Evolutionary conservation across 169 alveolate species (phyloP).

Genomic region (Plasmodium vivax): DNA sequence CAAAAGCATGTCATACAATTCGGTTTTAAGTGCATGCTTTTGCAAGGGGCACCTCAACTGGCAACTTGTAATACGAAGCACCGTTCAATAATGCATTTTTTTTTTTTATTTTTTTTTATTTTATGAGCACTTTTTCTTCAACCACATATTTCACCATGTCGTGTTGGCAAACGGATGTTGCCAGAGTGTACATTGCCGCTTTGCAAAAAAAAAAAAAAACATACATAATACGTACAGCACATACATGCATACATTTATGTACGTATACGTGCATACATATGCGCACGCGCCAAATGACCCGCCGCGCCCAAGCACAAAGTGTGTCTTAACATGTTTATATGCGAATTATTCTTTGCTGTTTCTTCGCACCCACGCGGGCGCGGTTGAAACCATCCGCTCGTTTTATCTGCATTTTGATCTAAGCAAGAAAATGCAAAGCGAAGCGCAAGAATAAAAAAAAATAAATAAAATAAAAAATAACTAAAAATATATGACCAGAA

Average conservation of each 20-base stretch:
- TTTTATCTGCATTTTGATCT: neutral
- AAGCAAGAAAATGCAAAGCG: neutral
- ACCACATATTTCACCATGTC: constrained; percentile 41
- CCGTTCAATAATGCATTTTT: constrained; percentile 16
- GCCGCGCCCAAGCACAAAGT: neutral
- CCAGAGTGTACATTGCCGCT: constrained; percentile 2
- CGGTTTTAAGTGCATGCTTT: constrained; percentile 47
- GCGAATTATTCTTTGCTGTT: constrained; percentile 12
- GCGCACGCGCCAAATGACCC: neutral
- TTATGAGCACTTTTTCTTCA: constrained; percentile 14
- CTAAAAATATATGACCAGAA: neutral
- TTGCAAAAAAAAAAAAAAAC: neutral
- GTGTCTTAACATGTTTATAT: constrained; percentile 30
- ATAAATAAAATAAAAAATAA: neutral
- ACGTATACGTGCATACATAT: neutral
- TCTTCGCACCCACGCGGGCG: neutral
- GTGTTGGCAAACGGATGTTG: constrained; percentile 20
- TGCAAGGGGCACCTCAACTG: constrained; percentile 4
- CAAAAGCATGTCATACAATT: neutral
- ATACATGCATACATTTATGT: neutral
- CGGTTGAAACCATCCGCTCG: neutral
- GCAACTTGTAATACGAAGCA: neutral
- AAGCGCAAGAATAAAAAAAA: neutral
- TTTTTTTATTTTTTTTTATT: neutral
- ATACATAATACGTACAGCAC: neutral